Evolutionary conservation across 371 early-diverging fungal genomes (phyloP), one percentile per base, ranked within the genome.

Genomic region (Mortierella sp.): DNA sequence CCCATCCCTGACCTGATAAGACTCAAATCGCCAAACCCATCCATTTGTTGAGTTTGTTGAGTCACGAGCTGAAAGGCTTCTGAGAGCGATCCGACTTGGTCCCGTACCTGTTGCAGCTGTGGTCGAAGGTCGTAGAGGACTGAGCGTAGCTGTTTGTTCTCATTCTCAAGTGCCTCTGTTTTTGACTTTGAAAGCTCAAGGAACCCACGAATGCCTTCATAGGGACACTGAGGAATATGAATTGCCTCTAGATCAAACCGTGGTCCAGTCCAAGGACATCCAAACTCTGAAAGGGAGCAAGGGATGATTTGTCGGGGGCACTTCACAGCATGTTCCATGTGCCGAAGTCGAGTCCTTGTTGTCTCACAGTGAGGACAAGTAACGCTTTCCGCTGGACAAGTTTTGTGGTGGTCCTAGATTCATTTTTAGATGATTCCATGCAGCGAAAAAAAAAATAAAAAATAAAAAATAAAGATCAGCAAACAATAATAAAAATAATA

Each of bases 231-330:
- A 1, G 75, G 56, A 9, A 79, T 62, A 69, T 92, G 92, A 0
- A 66, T 67, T 7, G 74, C 64, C 6, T 67, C 60, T 29, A 85
- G 60, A 4, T 81, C 71, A 43, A 76, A 74, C 15, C 88, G 77
- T 37, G 82, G 81, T 4, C 90, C 91, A 19, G 63, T 68, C 93
- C 93, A 93, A 7, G 72, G 58, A 67, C 93, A 93, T 1, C 93
- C 92, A 66, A 86, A 88, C 18, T 84, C 81, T 18, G 79, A 59
- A 25, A 88, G 82, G 1, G 69, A 46, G 70, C 93, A 93, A 0
- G 71, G 45, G 0, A 90, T 79, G 37, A 80, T 81, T 28, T 82
- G 84, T 52, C 84, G 76, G 23, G 87, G 86, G 59, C 91, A 92
- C 1, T 80, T 77, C 16, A 68, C 67, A n/a, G 88, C 58, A 62